phyloP scores from a whole-genome alignment of 352 stramenopile genomes.

The Elongisporangium anandrum region DNA sequence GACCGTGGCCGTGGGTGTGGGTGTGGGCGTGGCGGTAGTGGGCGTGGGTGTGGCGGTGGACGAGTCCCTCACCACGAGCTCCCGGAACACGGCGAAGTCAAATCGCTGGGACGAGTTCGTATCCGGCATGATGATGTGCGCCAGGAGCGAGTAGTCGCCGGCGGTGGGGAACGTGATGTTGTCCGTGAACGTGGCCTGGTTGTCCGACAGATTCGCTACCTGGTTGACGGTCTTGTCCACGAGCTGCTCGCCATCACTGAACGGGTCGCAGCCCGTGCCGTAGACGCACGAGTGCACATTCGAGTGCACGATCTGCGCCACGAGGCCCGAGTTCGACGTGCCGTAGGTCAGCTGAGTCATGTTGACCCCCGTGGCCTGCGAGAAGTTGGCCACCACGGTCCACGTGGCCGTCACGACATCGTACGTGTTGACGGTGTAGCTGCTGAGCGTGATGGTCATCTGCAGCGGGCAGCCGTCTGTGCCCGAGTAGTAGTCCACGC shows the following conservation, averaged over 20 bases:
- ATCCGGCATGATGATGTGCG: conserved; percentile 55
- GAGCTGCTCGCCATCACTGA: conserved; percentile 39
- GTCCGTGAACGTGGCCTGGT: conserved; percentile 28
- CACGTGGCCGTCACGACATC: conserved; percentile 41
- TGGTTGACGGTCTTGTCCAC: conserved; percentile 51
- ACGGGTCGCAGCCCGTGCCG: conserved; percentile 47
- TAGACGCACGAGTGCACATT: conserved; percentile 58
- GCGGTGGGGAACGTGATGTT: conserved; percentile 25
- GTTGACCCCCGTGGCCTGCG: conserved; percentile 31
- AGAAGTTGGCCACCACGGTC: conserved; percentile 44
- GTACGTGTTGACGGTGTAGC: conserved; percentile 22
- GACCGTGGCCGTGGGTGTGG: conserved; percentile 3
- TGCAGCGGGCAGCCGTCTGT: conserved; percentile 30
- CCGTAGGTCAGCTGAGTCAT: conserved; percentile 45
- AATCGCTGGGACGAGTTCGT: conserved; percentile 41
- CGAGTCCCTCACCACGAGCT: conserved; percentile 30
- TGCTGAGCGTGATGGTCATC: conserved; percentile 32
- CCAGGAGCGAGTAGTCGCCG: conserved; percentile 43
- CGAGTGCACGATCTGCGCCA: conserved; percentile 61
- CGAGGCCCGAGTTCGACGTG: conserved; percentile 19
- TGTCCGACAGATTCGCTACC: conserved; percentile 56
- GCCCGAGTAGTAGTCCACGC: conserved; percentile 28
- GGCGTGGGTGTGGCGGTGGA: conserved; percentile 19
- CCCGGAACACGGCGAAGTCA: conserved; percentile 40
- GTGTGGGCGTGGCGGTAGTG: conserved; percentile 3